Evolutionary conservation across 495 filamentous ascomycete genomes (phyloP), one percentile per base, ranked within the genome.

Genomic region (Penicillium mononematosum): DNA sequence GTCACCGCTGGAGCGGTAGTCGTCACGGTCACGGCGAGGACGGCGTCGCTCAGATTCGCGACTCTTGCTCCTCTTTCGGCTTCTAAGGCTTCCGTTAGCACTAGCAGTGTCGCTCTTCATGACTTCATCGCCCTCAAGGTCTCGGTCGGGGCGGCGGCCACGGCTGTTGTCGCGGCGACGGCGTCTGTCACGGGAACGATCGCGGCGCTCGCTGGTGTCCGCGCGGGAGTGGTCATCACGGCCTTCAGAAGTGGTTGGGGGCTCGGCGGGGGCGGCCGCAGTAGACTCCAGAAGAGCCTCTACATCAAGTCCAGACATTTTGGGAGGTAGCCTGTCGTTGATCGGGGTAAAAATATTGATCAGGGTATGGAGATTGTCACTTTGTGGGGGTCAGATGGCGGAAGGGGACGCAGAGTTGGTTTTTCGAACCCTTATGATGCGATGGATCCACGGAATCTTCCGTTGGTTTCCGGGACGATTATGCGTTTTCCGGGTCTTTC

Each of bases 261-360:
- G 75, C 61, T 85, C 84, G 45, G 73, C 60, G 36, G 75, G 76
- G 61, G 82, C 86, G 41, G 92, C 92, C 62, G 32, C 53, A 39
- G 92, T 92, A 34, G 89, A 90, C 76, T 96, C 92, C 65, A 96
- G 83, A 58, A 96, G 86, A 65, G 92, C 92, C 82, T 96, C 92
- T 64, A 96, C 90, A 71, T 96, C 90, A 68, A 95, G 81, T 75
- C 87, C 88, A 70, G 92, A 93, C 92, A 96, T 96, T 47, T 64
- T 77, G 63, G 50, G 55, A 53, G 5, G 34, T 10, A 45, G 50
- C 22, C 50, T 58, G 58, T 48, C 29, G 45, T 56, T 55, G 55
- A 31, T 46, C 53, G 60, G 52, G 53, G 69, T 56, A 32, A 25
- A 25, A 5, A 25, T 25, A 25, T 25, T 25, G 24, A 25, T 14